These are phyloP conservation scores for Arabidopsis suecica DNA, from an alignment of 345 rosid genomes.

Conservation along the genomic window DNA sequence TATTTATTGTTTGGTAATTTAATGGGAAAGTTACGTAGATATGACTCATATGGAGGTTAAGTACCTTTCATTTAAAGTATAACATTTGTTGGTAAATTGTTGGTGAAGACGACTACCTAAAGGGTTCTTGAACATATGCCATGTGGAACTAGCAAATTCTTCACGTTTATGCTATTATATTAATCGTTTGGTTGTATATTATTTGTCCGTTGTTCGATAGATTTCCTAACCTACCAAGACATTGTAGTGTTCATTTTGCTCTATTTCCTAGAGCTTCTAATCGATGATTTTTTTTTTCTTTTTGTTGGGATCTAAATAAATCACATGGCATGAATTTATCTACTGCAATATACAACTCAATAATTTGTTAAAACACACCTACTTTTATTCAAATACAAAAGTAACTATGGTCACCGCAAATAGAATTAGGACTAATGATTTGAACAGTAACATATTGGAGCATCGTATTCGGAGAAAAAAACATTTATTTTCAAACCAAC, in stretches of 20 bases:
- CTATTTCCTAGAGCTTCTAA: background rate
- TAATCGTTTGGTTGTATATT: background rate
- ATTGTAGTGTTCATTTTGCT: background rate
- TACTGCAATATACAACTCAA: background rate
- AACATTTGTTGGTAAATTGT: conserved; percentile 33
- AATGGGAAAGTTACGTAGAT: conserved; percentile 12
- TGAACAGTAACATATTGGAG: too few relatives aligned
- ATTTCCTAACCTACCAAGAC: background rate
- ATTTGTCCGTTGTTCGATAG: background rate
- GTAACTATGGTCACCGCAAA: too few relatives aligned
- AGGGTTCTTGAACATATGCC: conserved; percentile 15
- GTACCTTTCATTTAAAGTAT: conserved; percentile 38
- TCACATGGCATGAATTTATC: background rate
- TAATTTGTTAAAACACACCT: too few relatives aligned
- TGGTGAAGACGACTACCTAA: conserved; percentile 34
- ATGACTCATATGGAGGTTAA: background rate
- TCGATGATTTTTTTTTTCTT: background rate
- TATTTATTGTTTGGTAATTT: conserved; percentile 31
- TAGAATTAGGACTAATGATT: too few relatives aligned
- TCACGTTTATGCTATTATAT: background rate
- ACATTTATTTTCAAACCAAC: background rate
- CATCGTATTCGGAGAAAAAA: background rate
- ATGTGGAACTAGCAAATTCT: conserved; percentile 14
- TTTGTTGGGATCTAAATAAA: background rate
- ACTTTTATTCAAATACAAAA: too few relatives aligned